Base-by-base conservation (phyloP, 169 alveolate species). In the Toxoplasma gondii region DNA sequence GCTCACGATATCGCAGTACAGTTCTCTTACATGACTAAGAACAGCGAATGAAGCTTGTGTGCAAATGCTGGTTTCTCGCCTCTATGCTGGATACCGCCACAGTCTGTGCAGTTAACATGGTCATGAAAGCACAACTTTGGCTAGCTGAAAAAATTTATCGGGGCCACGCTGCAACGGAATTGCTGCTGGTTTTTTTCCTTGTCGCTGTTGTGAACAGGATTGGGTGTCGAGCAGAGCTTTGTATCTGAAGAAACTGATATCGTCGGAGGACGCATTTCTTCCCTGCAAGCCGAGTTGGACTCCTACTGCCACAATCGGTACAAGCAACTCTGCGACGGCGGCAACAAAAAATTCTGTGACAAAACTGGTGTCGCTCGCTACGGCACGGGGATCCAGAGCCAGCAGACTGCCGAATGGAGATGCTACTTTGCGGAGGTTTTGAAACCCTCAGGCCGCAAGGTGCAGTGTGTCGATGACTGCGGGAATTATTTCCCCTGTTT, bases 381-480 rank as follows among this genome's bases (percentile, higher is more conserved):
- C 43, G 86, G 86, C 86, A 78, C 22, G 86, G 86, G 86, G 44
- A 9, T 78, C 2, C 27, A 17, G 10, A 36, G 39, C 45, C 86
- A 78, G 86, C 82, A 69, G 82, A 69, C 82, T 31, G 39, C 34
- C n/a, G 49, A 78, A 31, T 78, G 86, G 86, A n/a, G 86, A 36
- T 78, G 86, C 39, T 78, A 78, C 45, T 0, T 45, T 12, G 45
- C 16, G 1, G 86, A 78, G 27, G n/a, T 17, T 45, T 78, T 78
- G 86, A n/a, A 19, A 10, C 44, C 86, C 27, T 10, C 49, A n/a
- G 86, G 22, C 39, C 86, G 86, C 39, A 16, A 78, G 45, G 43
- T 78, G 49, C 86, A 78, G 45, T 78, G 86, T n/a, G 86, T n/a
- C 45, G 43, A 78, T n/a, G 86, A 78, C 19, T 78, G 39, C 43